phyloP scores from a whole-genome alignment of 139 green algal genomes.

The Monoraphidium neglectum region DNA sequence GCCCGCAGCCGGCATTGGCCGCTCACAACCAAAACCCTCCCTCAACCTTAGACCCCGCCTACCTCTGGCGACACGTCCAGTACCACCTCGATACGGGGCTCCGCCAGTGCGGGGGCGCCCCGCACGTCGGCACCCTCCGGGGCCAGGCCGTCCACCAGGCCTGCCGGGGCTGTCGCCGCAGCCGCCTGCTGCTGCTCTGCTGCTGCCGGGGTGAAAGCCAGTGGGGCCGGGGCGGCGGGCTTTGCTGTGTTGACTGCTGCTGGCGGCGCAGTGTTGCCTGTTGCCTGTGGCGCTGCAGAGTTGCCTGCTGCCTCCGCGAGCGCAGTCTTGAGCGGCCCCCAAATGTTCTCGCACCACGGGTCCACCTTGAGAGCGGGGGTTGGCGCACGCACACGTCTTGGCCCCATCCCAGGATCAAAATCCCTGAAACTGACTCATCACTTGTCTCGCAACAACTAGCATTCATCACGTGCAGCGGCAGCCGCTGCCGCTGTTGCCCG shows the following conservation, averaged over 20 bases:
- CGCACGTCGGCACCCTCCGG: slow-evolving; percentile 50
- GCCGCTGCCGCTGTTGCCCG: no score
- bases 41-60: no score
- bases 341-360: slow-evolving; percentile 21
- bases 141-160: slow-evolving; percentile 39
- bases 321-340: neutral
- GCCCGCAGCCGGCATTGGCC: no score
- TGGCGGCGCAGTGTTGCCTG: neutral
- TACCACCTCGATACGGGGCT: slow-evolving; percentile 45
- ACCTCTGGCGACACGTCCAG: no score
- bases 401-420: no score
- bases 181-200: neutral
- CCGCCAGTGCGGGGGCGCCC: slow-evolving; percentile 70
- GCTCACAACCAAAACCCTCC: no score
- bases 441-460: no score
- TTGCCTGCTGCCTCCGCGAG: neutral
- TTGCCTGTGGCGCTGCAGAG: neutral
- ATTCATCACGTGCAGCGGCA: no score
- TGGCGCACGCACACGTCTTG: no score
- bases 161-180: neutral
- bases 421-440: no score
- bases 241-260: neutral
- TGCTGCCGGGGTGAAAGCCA: neutral
- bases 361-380: no score
- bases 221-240: neutral